Conservation (phyloP, 495 filamentous ascomycete genomes). For the Lentithecium fluviatile region DNA sequence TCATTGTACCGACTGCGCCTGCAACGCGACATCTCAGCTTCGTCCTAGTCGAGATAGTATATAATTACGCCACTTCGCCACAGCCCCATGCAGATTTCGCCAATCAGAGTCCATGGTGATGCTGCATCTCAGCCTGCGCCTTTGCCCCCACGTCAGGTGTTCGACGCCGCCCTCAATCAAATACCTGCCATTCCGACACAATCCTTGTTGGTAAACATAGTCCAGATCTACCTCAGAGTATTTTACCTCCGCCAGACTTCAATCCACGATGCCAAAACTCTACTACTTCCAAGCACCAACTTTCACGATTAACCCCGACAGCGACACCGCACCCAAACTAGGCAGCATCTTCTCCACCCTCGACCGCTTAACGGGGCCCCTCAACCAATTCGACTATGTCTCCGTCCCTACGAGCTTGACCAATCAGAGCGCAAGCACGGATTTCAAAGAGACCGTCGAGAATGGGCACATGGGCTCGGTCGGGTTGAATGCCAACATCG, state of each 20-base stretch:
- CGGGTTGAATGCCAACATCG: background rate
- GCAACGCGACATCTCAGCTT: too few species aligned
- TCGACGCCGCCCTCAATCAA: too few species aligned
- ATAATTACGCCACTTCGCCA: too few species aligned
- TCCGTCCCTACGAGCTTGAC: background rate
- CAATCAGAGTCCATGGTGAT: too few species aligned
- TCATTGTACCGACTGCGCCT: too few species aligned
- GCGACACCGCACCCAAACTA: background rate
- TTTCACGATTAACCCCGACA: background rate
- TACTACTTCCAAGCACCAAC: background rate
- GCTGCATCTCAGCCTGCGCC: too few species aligned
- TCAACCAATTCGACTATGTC: background rate
- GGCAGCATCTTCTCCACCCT: background rate
- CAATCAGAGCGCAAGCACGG: background rate
- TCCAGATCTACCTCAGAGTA: background rate
- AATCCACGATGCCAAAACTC: background rate
- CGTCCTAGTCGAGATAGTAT: too few species aligned
- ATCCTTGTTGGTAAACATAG: background rate
- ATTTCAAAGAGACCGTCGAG: background rate
- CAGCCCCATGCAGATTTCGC: too few species aligned
- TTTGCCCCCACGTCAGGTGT: too few species aligned
- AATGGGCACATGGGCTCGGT: background rate
- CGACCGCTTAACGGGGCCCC: background rate
- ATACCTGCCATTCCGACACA: background rate
- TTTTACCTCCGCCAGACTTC: background rate